A percentile compares a stretch with the other conserved stretches of the same genome.
Evolutionary conservation across 257 asterid species (phyloP).

Genomic region (Capsicum baccatum): DNA sequence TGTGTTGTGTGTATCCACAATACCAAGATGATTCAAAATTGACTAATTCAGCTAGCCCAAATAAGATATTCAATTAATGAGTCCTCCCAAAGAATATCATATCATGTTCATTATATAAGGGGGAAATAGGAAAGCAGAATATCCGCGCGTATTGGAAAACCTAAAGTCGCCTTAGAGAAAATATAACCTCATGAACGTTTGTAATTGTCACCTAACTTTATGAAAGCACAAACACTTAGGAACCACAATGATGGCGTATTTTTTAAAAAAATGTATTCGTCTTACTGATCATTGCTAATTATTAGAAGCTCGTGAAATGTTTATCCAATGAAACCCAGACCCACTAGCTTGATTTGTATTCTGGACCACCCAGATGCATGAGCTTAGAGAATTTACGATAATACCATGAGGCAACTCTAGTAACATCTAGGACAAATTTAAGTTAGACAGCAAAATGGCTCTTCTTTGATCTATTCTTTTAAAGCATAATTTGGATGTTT

Average conservation of each 20-base stretch:
- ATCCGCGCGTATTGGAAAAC: neutral
- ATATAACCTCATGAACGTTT: neutral
- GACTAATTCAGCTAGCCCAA: neutral
- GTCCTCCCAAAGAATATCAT: slow-evolving; percentile 2
- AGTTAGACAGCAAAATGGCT: neutral
- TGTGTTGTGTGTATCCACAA: neutral
- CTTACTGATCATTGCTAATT: neutral
- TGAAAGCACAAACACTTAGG: neutral
- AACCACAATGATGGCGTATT: neutral
- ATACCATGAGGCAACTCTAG: neutral
- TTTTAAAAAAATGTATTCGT: neutral
- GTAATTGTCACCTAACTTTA: neutral
- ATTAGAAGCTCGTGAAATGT: neutral
- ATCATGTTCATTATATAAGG: neutral
- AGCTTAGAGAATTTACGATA: neutral
- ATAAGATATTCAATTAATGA: neutral
- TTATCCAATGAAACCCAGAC: neutral
- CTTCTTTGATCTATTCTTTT: neutral
- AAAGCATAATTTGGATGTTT: neutral
- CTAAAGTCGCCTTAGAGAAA: neutral
- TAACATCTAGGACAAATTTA: neutral
- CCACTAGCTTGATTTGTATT: neutral
- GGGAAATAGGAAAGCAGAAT: neutral
- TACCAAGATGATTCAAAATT: neutral
- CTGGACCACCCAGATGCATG: neutral